These are phyloP conservation scores for Xylariaceae sp. DNA, from an alignment of 2,329 filamentous ascomycete species.

Conservation along the genomic window DNA sequence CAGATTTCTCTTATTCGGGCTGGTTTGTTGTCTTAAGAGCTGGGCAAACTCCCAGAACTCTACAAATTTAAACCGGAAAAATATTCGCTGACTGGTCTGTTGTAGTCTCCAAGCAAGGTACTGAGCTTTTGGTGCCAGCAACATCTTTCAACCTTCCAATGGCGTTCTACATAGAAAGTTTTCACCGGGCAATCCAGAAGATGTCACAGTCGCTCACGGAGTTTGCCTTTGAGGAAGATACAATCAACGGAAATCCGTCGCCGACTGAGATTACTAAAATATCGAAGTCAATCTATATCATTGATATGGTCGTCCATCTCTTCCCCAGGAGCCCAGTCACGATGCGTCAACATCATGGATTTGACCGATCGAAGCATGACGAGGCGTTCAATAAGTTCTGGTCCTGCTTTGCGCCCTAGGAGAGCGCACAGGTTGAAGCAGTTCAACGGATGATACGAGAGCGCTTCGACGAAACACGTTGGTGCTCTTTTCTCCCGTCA, in stretches of 20 bases:
- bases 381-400: not conserved
- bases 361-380: too few relatives aligned
- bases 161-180: not conserved
- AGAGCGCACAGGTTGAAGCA: not conserved
- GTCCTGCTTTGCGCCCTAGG: slow-evolving; percentile 2
- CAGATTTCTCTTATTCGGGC: too few relatives aligned
- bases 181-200: not conserved
- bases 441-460: too few relatives aligned
- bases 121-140: not conserved
- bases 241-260: not conserved
- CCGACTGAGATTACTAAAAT: not conserved
- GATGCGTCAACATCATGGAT: not conserved
- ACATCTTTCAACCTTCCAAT: not conserved
- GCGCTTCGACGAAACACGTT: too few relatives aligned
- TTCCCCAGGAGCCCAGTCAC: not conserved
- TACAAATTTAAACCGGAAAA: too few relatives aligned
- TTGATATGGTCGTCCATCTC: not conserved
- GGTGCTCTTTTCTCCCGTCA: too few relatives aligned
- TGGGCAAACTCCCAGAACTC: too few relatives aligned
- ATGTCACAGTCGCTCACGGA: not conserved
- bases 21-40: too few relatives aligned
- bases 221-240: not conserved
- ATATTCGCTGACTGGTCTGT: too few relatives aligned
- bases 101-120: not conserved
- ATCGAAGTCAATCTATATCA: not conserved